Evolutionary conservation across 192 early-diverging fungal genomes (phyloP).

Genomic region (Powellomyces hirtus): DNA sequence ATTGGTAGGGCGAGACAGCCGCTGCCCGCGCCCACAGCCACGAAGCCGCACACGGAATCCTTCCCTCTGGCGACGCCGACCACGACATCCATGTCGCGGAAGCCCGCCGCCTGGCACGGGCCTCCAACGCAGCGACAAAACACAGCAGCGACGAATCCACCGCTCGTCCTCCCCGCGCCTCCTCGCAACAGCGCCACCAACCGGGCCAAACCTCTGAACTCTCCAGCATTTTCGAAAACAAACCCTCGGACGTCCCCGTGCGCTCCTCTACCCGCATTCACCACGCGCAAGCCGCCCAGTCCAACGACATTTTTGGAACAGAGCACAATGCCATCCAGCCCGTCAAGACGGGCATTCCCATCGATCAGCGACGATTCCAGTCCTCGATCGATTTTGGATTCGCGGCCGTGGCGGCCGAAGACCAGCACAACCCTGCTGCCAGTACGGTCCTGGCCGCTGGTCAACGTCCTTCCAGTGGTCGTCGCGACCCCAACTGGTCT

Average conservation of each 20-base stretch:
- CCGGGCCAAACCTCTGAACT: background rate
- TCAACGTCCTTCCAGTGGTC: background rate
- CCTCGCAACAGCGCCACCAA: background rate
- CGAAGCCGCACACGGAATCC: conserved; percentile 14
- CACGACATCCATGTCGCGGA: background rate
- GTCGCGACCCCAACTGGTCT: conserved; percentile 45
- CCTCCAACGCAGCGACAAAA: background rate
- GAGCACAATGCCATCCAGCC: conserved; percentile 22
- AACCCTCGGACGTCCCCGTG: background rate
- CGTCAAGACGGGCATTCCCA: background rate
- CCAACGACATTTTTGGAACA: conserved; percentile 39
- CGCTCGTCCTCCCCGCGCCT: background rate
- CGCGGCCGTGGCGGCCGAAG: conserved; percentile 9
- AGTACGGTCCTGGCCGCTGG: background rate
- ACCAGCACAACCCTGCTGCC: conserved; percentile 24
- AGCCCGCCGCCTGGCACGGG: background rate
- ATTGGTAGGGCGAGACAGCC: background rate
- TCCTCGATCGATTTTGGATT: conserved; percentile 18
- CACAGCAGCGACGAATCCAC: background rate
- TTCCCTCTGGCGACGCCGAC: conserved; percentile 6
- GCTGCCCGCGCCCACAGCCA: background rate
- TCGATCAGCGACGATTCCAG: conserved; percentile 37
- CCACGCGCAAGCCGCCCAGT: conserved; percentile 18
- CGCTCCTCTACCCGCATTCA: conserved; percentile 23
- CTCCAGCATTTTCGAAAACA: background rate